Base-by-base conservation (phyloP, 179 eudicot genomes). In the Beta macrorhiza region DNA sequence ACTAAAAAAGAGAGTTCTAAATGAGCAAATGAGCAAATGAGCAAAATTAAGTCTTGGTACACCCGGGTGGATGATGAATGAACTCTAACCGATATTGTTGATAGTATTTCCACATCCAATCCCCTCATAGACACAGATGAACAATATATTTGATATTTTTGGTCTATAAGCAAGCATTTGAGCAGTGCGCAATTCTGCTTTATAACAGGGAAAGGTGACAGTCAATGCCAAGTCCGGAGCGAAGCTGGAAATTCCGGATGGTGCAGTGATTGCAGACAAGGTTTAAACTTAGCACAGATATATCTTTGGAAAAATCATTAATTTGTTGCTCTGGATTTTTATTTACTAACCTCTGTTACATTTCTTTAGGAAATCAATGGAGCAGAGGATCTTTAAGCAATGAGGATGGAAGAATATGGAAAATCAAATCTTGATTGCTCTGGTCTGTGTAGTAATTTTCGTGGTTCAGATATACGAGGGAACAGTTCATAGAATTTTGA, bases 161-260 rank as follows among this genome's bases (percentile, higher is more conserved):
- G 57, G 32, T 47, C 47, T 25, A n/a, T 47, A 12, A n/a, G 5
- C 4, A 47, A 47, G 56, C 70, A 16, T 57, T 72, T 20, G 55
- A 69, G 62, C 42, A 56, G 42, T 58, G 70, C 67, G 65, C 77
- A 55, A 12, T 16, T 32, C 29, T 42, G 61, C 42, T 49, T 29
- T 75, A 1, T n/a, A 13, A 81, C 62, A 93, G 98, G 98, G 97
- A 14, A 90, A 87, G 62, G 97, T 95, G 81, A 86, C 85, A 4
- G 82, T 93, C 81, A 78, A 79, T 80, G 98, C 97, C 44, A 88
- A 88, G 78, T 51, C 97, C 29, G 97, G 92, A 55, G 90, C n/a
- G 79, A 95, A 95, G 89, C 74, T 95, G 78, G 93, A 92, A 90
- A 92, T 95, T 80, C 97, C 97, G 37, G 95, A 91, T 86, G 97